A percentile compares a stretch with the other conserved stretches of the same genome.
These are phyloP conservation scores for Candida dubliniensis DNA, from an alignment of 1,139 yeast species.

Conservation along the genomic window DNA sequence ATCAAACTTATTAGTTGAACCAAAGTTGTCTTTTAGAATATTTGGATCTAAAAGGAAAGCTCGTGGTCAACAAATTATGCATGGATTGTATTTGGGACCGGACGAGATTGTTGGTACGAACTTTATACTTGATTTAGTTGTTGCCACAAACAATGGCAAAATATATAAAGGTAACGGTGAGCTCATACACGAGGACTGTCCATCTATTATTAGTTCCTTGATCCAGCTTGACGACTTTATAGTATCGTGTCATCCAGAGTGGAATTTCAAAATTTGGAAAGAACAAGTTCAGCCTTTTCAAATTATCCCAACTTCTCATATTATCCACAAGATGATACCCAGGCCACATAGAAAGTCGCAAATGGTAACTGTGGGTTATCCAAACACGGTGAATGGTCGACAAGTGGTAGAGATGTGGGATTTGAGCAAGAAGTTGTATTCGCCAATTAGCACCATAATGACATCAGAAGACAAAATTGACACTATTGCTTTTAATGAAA, in stretches of 20 bases:
- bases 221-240: constrained; percentile 10
- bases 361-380: constrained; percentile 50
- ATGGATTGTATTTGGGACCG: constrained; percentile 9
- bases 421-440: constrained; percentile 36
- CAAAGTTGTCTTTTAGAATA: constrained; percentile 24
- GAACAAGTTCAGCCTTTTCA: constrained; percentile 3
- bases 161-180: constrained; percentile 5
- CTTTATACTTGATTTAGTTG: constrained; percentile 5
- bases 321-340: constrained; percentile 43
- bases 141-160: constrained; percentile 8
- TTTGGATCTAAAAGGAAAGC: constrained; percentile 2
- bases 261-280: constrained; percentile 32
- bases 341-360: constrained; percentile 43
- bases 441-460: constrained; percentile 29
- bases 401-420: constrained; percentile 58
- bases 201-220: constrained; percentile 4
- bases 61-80: background rate
- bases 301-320: constrained; percentile 35
- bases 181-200: constrained; percentile 5
- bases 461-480: constrained; percentile 5
- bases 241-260: constrained; percentile 29
- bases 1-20: constrained; percentile 35
- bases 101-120: constrained; percentile 10
- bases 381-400: constrained; percentile 20
- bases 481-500: constrained; percentile 21